Base-by-base conservation (phyloP, 257 asterid species). In the Striga asiatica region DNA sequence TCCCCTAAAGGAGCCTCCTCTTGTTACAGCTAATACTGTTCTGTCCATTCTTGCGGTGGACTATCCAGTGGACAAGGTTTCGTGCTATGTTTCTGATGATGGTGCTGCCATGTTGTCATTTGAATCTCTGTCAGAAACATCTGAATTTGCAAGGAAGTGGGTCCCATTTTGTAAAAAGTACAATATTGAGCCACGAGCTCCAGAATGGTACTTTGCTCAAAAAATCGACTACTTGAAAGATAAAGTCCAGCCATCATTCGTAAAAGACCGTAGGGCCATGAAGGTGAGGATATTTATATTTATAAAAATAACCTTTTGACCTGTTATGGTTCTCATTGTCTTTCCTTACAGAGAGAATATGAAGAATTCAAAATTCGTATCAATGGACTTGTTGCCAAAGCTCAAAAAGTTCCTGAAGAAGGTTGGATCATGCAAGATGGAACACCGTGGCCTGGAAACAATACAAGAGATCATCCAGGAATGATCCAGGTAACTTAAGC, bases 351-450 rank as follows among this genome's bases (percentile, higher is more conserved):
- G 98, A 76, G 98, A 76, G 98, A 92, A 62, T 92, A 92, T 6
- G 98, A 92, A 69, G 98, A 88, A 69, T 92, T 88, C 50, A 92
- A 92, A 73, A 88, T 92, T 21, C 65, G 97, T 67, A 66, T 92
- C 55, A 88, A 92, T 55, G 94, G 94, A 52, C 72, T 92, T 78
- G 98, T 92, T 59, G 94, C 98, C 12, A 92, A 88, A 79, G 97
- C 98, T 9, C 55, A 68, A 38, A 92, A 92, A 66, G 92, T 88
- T 62, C 97, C 98, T 51, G 76, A 81, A 0, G 95, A 79, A 53
- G 98, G 97, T 5, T 88, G 97, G 98, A 92, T 92, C 76, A 92
- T 92, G 98, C 89, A 88, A 75, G 97, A 87, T 41, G 95, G 98
- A 50, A 91, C 97, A 35, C 98, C 98, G 8, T 91, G 98, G 98